phyloP scores from a whole-genome alignment of 2,329 filamentous ascomycete genomes.

The Phyllosticta ampelicida region DNA sequence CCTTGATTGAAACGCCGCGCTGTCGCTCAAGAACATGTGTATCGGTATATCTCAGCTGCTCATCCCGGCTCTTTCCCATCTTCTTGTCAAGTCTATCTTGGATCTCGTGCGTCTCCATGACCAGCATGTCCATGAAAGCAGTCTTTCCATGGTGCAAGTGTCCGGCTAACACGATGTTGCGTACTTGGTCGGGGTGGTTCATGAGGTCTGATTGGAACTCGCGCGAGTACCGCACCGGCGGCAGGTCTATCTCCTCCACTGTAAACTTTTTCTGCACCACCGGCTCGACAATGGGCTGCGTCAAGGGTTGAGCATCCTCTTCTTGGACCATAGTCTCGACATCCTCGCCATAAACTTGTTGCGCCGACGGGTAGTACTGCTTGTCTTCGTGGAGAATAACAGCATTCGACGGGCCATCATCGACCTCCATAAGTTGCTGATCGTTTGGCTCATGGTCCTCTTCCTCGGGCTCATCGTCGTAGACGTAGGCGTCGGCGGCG shows the following conservation, averaged over 20 bases:
- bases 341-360: constrained; percentile 87
- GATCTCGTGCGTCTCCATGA: constrained; percentile 88
- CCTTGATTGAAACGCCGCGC: constrained; percentile 82
- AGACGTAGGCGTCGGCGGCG: constrained; percentile 68
- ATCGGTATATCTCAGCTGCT: constrained; percentile 91
- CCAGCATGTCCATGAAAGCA: constrained; percentile 95
- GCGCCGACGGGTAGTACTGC: constrained; percentile 97
- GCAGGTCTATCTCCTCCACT: constrained; percentile 82
- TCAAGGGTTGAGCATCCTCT: constrained; percentile 87
- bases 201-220: constrained; percentile 92
- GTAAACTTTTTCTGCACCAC: constrained; percentile 94
- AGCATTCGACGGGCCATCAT: constrained; percentile 87
- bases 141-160: constrained; percentile 98
- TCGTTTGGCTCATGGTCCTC: constrained; percentile 48
- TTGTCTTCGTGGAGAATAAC: constrained; percentile 99
- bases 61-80: constrained; percentile 70
- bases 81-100: constrained; percentile 67
- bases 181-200: constrained; percentile 88
- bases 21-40: constrained; percentile 81
- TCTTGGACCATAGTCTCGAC: constrained; percentile 95
- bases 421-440: constrained; percentile 88
- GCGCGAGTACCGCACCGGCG: constrained; percentile 76
- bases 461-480: constrained; percentile 56
- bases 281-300: constrained; percentile 86
- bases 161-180: constrained; percentile 84